These are phyloP conservation scores for Cercophora samala DNA, from an alignment of 495 filamentous ascomycete species.

Conservation along the genomic window DNA sequence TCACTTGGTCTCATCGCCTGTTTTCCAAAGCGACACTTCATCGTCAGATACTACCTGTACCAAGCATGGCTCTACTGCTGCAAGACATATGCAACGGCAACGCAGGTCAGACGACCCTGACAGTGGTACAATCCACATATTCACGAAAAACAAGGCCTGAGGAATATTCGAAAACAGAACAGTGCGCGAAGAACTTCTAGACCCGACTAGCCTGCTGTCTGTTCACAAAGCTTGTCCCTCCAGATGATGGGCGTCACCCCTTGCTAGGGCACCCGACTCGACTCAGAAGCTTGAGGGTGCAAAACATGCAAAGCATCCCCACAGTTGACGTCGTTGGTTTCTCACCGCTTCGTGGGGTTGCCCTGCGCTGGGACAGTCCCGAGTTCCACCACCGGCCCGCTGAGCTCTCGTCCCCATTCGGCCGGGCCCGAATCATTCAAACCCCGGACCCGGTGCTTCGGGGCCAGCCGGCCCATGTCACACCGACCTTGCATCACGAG, in stretches of 20 bases:
- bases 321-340: not conserved
- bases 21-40: not conserved
- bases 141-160: not conserved
- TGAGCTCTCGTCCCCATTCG: not conserved
- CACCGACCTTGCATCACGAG: not conserved
- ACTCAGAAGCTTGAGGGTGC: not conserved
- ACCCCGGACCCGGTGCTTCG: not conserved
- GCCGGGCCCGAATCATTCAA: not conserved
- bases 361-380: not conserved
- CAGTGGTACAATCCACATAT: not conserved
- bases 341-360: conserved; percentile 1
- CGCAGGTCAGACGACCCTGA: not conserved
- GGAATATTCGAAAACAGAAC: not conserved
- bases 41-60: not conserved
- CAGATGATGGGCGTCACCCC: not conserved
- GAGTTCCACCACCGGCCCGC: conserved; percentile 3
- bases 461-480: not conserved
- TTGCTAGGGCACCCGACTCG: not conserved
- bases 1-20: not conserved
- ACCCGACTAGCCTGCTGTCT: not conserved
- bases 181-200: not conserved
- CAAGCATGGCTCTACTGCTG: not conserved
- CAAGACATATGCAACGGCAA: not conserved
- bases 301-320: not conserved
- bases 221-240: not conserved